Conservation (phyloP, 2,329 filamentous ascomycete genomes). For the Alternaria alternata region DNA sequence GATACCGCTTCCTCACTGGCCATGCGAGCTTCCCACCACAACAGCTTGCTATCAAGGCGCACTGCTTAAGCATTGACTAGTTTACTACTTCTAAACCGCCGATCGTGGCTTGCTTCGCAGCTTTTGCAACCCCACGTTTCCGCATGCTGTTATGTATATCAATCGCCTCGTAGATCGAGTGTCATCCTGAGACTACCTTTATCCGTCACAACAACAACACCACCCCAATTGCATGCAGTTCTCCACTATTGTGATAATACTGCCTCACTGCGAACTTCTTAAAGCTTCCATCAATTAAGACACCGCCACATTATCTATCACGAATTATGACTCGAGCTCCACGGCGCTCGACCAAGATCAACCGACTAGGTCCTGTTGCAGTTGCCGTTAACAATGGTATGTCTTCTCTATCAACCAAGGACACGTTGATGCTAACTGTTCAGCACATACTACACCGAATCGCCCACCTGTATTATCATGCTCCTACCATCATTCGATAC, state of each 20-base stretch:
- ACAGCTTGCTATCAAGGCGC: background rate
- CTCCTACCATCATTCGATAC: constrained; percentile 1
- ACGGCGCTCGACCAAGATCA: background rate
- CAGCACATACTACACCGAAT: background rate
- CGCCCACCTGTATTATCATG: background rate
- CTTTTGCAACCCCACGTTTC: constrained; percentile 1
- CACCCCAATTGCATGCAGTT: background rate
- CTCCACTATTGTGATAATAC: background rate
- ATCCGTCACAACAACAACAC: background rate
- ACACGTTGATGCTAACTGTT: background rate
- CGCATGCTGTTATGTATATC: background rate
- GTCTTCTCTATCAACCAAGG: background rate
- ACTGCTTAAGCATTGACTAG: background rate
- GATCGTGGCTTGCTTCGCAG: background rate
- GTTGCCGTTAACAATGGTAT: background rate
- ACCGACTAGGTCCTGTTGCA: background rate
- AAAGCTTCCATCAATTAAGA: background rate
- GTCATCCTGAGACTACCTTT: background rate
- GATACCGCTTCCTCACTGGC: background rate
- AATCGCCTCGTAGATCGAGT: background rate
- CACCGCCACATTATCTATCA: background rate
- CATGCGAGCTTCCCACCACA: background rate
- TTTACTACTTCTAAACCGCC: background rate
- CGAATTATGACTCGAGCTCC: background rate
- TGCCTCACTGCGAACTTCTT: background rate